A percentile compares a stretch with the other conserved stretches of the same genome.
phyloP scores from a whole-genome alignment of 139 green algal species.

The Spirogloea muscicola region DNA sequence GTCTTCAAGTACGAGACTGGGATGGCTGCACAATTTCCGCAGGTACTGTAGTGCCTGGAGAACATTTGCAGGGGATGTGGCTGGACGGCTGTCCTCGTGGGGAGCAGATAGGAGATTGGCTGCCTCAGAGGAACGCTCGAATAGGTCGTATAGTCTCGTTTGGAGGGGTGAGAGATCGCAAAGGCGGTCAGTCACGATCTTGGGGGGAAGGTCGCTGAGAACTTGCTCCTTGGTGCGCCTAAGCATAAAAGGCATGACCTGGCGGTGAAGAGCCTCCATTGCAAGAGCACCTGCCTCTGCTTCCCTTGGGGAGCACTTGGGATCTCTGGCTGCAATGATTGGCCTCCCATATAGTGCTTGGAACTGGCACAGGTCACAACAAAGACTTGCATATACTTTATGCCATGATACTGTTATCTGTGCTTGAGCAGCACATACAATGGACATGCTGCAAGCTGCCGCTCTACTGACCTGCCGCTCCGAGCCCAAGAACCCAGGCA shows the following conservation, averaged over 20 bases:
- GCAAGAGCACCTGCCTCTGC: constrained; percentile 67
- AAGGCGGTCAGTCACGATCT: constrained; percentile 87
- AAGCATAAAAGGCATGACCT: constrained; percentile 88
- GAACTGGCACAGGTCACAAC: constrained; percentile 70
- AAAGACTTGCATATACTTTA: too few species aligned
- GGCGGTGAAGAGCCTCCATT: constrained; percentile 75
- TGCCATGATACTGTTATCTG: too few species aligned
- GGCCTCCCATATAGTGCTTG: constrained; percentile 75
- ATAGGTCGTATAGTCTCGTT: constrained; percentile 76
- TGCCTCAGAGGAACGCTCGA: constrained; percentile 47
- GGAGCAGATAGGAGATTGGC: not conserved
- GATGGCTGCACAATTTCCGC: constrained; percentile 92
- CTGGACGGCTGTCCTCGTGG: not conserved
- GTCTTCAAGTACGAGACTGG: constrained; percentile 77
- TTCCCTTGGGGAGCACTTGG: constrained; percentile 54
- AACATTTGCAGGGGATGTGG: constrained; percentile 45
- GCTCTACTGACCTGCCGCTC: constrained; percentile 48
- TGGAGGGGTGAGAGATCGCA: constrained; percentile 81
- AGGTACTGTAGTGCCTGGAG: constrained; percentile 74
- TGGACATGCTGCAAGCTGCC: too few species aligned
- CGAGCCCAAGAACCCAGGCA: constrained; percentile 86
- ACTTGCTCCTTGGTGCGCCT: constrained; percentile 94
- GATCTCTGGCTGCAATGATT: constrained; percentile 49
- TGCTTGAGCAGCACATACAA: too few species aligned
- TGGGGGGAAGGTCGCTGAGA: constrained; percentile 88